phyloP scores from a whole-genome alignment of 2,329 filamentous ascomycete species.

The Tolypocladium album region DNA sequence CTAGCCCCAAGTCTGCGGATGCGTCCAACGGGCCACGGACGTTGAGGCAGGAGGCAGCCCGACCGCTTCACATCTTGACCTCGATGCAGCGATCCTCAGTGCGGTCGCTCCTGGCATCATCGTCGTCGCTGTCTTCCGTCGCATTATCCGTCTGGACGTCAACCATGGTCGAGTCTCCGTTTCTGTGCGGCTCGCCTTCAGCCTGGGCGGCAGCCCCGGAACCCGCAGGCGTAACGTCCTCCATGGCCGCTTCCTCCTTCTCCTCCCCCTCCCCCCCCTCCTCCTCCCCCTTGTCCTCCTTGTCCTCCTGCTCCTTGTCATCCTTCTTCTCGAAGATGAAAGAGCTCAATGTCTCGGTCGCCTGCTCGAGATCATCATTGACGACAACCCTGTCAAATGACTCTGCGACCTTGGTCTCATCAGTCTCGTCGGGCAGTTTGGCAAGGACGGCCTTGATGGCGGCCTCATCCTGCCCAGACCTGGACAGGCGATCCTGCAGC shows the following conservation, averaged over 20 bases:
- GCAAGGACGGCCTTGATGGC: slow-evolving; percentile 12
- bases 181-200: neutral
- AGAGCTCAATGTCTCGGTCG: slow-evolving; percentile 11
- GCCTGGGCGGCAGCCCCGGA: neutral
- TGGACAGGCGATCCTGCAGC: slow-evolving; percentile 17
- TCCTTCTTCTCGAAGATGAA: slow-evolving; percentile 15
- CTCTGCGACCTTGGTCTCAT: slow-evolving; percentile 13
- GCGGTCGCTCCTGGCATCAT: neutral
- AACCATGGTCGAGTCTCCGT: slow-evolving; percentile 6
- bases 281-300: slow-evolving; percentile 4
- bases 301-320: slow-evolving; percentile 5
- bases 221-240: slow-evolving; percentile 1
- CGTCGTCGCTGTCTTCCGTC: neutral
- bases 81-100: neutral
- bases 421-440: slow-evolving; percentile 10
- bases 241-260: slow-evolving; percentile 5
- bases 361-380: slow-evolving; percentile 15
- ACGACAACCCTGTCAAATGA: slow-evolving; percentile 16
- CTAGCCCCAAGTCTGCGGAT: neutral
- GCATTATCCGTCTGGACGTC: slow-evolving; percentile 5
- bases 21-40: neutral
- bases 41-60: neutral
- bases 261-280: slow-evolving; percentile 4
- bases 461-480: slow-evolving; percentile 12
- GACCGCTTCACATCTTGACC: neutral